phyloP scores from a whole-genome alignment of 2,329 filamentous ascomycete species.

The Orbilia blumenaviensis region DNA sequence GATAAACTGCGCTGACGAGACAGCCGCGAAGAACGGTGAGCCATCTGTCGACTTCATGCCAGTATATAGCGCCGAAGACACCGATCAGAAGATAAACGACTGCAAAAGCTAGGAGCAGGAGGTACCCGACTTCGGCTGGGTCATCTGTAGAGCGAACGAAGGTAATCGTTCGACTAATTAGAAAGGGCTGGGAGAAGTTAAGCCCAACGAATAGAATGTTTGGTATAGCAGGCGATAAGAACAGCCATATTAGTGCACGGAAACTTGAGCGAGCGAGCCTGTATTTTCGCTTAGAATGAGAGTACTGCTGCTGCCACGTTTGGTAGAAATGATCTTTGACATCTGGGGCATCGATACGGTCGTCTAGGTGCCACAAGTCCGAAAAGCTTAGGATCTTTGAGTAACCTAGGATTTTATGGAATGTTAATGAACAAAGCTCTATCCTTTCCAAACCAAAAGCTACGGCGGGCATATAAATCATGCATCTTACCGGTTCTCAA shows the following conservation, averaged over 20 bases:
- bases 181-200: conserved; percentile 59
- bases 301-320: conserved; percentile 33
- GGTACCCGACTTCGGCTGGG: conserved; percentile 36
- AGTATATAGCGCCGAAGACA: conserved; percentile 56
- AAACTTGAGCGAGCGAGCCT: conserved; percentile 38
- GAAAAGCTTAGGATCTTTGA: conserved; percentile 32
- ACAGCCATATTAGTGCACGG: conserved; percentile 36
- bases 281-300: conserved; percentile 25
- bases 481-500: conserved; percentile 54
- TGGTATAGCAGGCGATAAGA: conserved; percentile 54
- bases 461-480: no score
- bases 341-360: conserved; percentile 16
- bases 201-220: conserved; percentile 58
- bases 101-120: conserved; percentile 30
- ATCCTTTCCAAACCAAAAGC: no score
- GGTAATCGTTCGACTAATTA: conserved; percentile 58
- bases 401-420: conserved; percentile 16
- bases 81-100: conserved; percentile 38
- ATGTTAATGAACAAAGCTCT: no score
- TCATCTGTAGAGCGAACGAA: conserved; percentile 36
- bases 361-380: conserved; percentile 44
- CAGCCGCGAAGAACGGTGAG: conserved; percentile 60
- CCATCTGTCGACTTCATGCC: conserved; percentile 57
- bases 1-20: conserved; percentile 60
- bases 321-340: conserved; percentile 39